A percentile compares a stretch with the other conserved stretches of the same genome.
These are phyloP conservation scores for Cymodocea nodosa DNA, from an alignment of 116 monocot genomes.

Conservation along the genomic window DNA sequence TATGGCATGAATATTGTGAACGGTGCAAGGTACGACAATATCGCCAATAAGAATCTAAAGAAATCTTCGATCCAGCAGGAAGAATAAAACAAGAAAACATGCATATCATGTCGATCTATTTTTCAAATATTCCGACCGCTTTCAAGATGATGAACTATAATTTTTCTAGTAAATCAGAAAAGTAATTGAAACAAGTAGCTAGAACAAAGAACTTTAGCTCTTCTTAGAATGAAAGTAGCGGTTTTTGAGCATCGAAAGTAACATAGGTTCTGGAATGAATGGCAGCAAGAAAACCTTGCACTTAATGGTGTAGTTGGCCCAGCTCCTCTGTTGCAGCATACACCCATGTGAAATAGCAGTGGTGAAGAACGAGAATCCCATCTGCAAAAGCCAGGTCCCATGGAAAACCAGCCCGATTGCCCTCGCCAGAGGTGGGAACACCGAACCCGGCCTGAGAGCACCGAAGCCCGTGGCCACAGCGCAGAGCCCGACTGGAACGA, in stretches of 20 bases:
- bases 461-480: slow-evolving; percentile 22
- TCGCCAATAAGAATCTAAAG: no score
- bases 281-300: slow-evolving; percentile 21
- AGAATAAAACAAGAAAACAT: background rate
- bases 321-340: slow-evolving; percentile 21
- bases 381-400: slow-evolving; percentile 88
- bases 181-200: no score
- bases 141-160: no score
- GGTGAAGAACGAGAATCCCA: slow-evolving; percentile 84
- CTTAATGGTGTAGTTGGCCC: slow-evolving; percentile 37
- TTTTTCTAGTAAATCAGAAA: no score
- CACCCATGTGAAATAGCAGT: slow-evolving; percentile 53
- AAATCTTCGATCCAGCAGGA: background rate
- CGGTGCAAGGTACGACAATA: no score
- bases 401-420: slow-evolving; percentile 52
- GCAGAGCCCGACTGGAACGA: slow-evolving; percentile 47
- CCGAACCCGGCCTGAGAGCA: slow-evolving; percentile 24
- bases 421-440: slow-evolving; percentile 35
- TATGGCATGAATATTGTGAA: no score
- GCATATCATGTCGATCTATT: background rate
- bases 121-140: no score
- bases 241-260: no score
- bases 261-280: no score
- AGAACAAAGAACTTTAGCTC: no score
- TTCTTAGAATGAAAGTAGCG: no score